Evolutionary conservation across 2,329 filamentous ascomycete genomes (phyloP), one percentile per base, ranked within the genome.

Genomic region (Aspergillus neotritici): DNA sequence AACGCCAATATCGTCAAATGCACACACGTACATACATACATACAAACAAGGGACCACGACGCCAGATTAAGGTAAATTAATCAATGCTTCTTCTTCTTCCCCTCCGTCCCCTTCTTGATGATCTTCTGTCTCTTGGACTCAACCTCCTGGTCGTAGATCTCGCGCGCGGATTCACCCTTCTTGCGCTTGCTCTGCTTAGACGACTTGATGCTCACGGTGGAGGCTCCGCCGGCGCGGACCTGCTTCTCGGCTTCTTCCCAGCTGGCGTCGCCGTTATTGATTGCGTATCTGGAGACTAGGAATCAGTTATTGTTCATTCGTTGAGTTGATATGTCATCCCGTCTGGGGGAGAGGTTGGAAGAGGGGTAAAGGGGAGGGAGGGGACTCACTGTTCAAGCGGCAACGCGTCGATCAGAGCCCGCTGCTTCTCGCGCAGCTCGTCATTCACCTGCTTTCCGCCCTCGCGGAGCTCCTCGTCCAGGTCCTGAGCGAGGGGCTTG

Each of bases 371-470:
- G 32, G 35, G 36, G 12, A 21, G 28, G 31, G 31, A 31, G 34
- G 7, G 30, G 14, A 69, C 83, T 78, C 76, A 91, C 80, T 86
- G 83, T 58, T 95, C 88, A 40, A 97, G 74, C 34, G 91, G 90
- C 49, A 97, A 72, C 50, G 89, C 85, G 71, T 96, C 87, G 58
- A 97, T 95, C 52, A 97, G 73, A 54, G 87, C 86, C 56, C 85
- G 82, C 67, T 94, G 87, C 68, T 91, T 87, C 65, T 86, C 82
- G 54, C 79, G 80, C 57, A 94, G 71, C 46, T 80, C 81, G 37
- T 74, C 74, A 48, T 88, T 68, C 17, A 86, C 81, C 64, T 93
- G 84, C 48, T 91, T 81, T 1, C 84, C 89, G 12, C 83, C 90
- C 60, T 93, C 87, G 42, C 84, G 83, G 13, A 97, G 75, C 65